These are phyloP conservation scores for Endogone sp. DNA, from an alignment of 192 early-diverging fungal genomes.

Conservation along the genomic window DNA sequence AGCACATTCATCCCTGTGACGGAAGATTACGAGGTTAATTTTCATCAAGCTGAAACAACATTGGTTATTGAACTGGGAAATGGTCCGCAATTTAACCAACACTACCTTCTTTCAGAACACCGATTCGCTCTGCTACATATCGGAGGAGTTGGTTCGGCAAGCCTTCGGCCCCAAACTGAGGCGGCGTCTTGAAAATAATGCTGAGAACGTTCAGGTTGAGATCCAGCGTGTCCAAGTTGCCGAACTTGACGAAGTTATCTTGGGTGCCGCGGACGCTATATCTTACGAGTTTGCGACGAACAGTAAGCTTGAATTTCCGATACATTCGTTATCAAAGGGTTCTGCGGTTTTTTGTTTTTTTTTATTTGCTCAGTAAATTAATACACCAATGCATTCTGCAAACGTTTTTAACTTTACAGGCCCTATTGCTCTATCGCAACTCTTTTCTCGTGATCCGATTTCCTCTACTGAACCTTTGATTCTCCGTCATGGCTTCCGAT, in stretches of 20 bases:
- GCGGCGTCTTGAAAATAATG: background rate
- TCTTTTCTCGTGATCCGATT: background rate
- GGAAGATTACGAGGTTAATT: too few species aligned
- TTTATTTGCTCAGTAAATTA: slow-evolving; percentile 3
- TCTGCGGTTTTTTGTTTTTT: background rate
- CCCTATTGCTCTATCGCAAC: background rate
- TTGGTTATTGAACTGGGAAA: too few species aligned
- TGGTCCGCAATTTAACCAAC: too few species aligned
- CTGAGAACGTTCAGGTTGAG: background rate
- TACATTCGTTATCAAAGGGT: too few species aligned
- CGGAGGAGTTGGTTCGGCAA: background rate
- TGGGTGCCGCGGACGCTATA: slow-evolving; percentile 49
- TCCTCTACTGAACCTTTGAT: background rate
- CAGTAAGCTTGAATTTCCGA: slow-evolving; percentile 35
- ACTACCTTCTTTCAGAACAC: background rate
- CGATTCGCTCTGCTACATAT: background rate
- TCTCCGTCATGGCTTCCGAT: background rate
- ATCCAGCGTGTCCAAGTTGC: slow-evolving; percentile 41
- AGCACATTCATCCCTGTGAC: too few species aligned
- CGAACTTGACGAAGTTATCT: slow-evolving; percentile 56
- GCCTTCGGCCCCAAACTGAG: background rate
- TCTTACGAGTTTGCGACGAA: slow-evolving; percentile 45
- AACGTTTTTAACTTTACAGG: background rate
- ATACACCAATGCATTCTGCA: background rate
- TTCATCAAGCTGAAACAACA: too few species aligned